Evolutionary conservation across 1,284 basidiomycete genomes (phyloP).

Genomic region (Rhodotorula sp.): DNA sequence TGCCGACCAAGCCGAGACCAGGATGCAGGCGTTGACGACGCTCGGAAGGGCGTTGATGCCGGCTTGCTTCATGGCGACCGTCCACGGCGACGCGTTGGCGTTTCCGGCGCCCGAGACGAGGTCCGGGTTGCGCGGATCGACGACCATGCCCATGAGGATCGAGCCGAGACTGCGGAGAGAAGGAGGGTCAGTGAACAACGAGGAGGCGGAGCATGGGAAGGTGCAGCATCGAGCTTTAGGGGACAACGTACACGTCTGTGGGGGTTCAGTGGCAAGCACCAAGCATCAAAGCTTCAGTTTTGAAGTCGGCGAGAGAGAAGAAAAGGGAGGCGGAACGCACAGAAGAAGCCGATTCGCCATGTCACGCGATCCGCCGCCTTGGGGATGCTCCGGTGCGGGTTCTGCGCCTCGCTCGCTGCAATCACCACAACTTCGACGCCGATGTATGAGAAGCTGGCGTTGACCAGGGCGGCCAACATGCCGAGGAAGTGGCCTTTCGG

Average conservation of each 20-base stretch:
- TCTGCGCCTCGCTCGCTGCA: conserved; percentile 58
- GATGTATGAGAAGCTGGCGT: conserved; percentile 48
- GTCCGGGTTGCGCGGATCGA: conserved; percentile 64
- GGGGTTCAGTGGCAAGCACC: conserved; percentile 9
- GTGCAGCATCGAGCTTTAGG: no score
- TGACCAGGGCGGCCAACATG: conserved; percentile 45
- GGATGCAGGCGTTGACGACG: conserved; percentile 52
- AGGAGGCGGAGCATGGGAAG: conserved; percentile 24
- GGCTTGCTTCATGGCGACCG: conserved; percentile 73
- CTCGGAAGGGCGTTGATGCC: conserved; percentile 66
- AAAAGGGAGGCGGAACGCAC: conserved; percentile 68
- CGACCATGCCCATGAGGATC: conserved; percentile 54
- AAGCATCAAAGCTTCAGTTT: conserved; percentile 60
- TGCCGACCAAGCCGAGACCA: conserved; percentile 78
- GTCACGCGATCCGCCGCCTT: conserved; percentile 67
- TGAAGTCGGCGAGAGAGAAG: conserved; percentile 68
- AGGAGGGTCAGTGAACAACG: conserved; percentile 45
- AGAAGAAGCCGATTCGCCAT: conserved; percentile 71
- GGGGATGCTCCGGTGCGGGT: conserved; percentile 59
- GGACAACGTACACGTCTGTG: no score
- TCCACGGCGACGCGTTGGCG: conserved; percentile 66
- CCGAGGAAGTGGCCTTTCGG: conserved; percentile 49
- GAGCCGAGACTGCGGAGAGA: conserved; percentile 42
- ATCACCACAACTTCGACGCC: conserved; percentile 75
- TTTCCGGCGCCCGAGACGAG: conserved; percentile 61